Conservation (phyloP, 2,329 filamentous ascomycete species). For the Zasmidium angulare region DNA sequence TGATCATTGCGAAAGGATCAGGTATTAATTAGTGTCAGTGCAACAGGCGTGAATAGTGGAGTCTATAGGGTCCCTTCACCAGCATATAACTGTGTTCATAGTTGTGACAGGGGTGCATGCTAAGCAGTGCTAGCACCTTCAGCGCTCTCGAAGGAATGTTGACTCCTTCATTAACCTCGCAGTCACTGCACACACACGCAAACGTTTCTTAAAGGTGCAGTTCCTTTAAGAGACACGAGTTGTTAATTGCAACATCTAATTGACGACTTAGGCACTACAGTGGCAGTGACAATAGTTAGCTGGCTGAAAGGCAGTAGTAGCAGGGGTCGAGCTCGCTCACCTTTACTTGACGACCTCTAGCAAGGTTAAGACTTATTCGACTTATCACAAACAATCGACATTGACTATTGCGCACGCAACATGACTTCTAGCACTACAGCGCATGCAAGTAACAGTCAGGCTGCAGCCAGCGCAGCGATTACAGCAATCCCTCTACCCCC, state of each 20-base stretch:
- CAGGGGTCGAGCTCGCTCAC: background rate
- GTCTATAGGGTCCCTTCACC: no score
- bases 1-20: no score
- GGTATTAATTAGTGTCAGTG: no score
- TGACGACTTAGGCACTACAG: background rate
- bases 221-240: background rate
- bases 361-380: background rate
- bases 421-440: background rate
- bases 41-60: no score
- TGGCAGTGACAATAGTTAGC: background rate
- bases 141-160: no score
- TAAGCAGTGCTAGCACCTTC: no score
- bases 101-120: no score
- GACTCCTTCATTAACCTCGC: background rate
- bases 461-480: background rate
- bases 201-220: background rate
- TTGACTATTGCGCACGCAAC: background rate
- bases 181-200: no score
- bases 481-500: background rate
- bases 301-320: background rate
- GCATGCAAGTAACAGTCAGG: background rate
- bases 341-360: background rate
- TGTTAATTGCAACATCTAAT: background rate
- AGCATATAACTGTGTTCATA: no score
- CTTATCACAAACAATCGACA: background rate